phyloP scores from a whole-genome alignment of 768 basidiomycete species.

The Leucocoprinus sp. region DNA sequence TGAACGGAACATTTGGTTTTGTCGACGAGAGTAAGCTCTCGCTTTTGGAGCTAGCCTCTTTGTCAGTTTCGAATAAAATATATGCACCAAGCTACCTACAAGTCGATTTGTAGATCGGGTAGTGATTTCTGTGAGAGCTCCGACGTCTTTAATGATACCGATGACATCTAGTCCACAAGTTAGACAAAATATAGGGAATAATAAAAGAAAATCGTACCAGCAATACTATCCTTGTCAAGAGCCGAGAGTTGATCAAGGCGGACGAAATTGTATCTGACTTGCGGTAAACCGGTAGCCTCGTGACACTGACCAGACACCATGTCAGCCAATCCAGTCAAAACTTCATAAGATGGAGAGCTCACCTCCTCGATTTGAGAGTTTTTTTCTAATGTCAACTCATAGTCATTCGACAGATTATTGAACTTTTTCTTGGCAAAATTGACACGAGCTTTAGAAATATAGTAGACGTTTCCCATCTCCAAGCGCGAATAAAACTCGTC shows the following conservation, averaged over 20 bases:
- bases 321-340: not conserved
- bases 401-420: slow-evolving; percentile 82
- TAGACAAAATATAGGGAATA: slow-evolving; percentile 10
- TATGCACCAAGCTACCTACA: slow-evolving; percentile 25
- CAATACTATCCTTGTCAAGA: slow-evolving; percentile 69
- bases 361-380: slow-evolving; percentile 84
- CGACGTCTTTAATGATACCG: slow-evolving; percentile 74
- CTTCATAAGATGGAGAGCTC: slow-evolving; percentile 13
- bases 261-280: slow-evolving; percentile 79
- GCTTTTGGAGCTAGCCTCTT: slow-evolving; percentile 62
- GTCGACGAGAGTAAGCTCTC: slow-evolving; percentile 87
- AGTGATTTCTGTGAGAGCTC: slow-evolving; percentile 59
- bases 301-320: slow-evolving; percentile 49
- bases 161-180: slow-evolving; percentile 61
- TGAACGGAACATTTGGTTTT: slow-evolving; percentile 69
- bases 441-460: slow-evolving; percentile 82
- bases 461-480: slow-evolving; percentile 90
- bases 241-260: slow-evolving; percentile 53
- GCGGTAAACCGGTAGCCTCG: slow-evolving; percentile 69
- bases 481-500: slow-evolving; percentile 79
- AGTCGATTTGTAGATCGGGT: slow-evolving; percentile 67
- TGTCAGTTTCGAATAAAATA: slow-evolving; percentile 1
- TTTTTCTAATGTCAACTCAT: slow-evolving; percentile 83
- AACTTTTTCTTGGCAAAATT: slow-evolving; percentile 98
- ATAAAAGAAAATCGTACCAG: slow-evolving; percentile 50